Base-by-base conservation (phyloP, 2,329 filamentous ascomycete genomes). In the Calonectria multiphialidica region DNA sequence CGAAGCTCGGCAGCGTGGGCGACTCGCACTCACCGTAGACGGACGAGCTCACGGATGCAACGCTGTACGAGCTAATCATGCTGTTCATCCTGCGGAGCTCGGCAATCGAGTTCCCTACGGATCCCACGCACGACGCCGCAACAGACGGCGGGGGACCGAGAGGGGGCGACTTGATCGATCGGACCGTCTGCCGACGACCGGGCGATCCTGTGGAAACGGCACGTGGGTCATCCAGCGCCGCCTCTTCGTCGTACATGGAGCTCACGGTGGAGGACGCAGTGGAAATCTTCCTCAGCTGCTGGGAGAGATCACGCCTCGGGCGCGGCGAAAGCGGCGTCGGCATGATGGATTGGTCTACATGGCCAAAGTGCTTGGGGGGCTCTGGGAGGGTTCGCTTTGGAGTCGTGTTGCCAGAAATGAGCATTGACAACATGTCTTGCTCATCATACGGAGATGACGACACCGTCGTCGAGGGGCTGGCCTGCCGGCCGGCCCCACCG, bases 31-130 rank as follows among this genome's bases (percentile, higher is more conserved):
- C 82, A 57, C 66, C 74, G 37, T 72, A 44, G 70, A 68, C n/a
- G 16, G 78, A 77, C 9, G 81, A 84, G 1, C 77, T 77, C 50
- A 83, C 76, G 0, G 86, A 86, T 1, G 83, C 82, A 21, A 80
- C 79, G 81, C 87, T 88, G 68, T 84, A 82, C 2, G 84, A 82
- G 76, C 86, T 88, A 53, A 89, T 77, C 66, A 87, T 81, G 80
- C 87, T 90, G 82, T 91, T 90, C 88, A 90, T 91, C 63, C 89
- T 84, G 12, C 89, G 86, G 68, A 91, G 86, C 79, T 90, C 86
- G 21, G 85, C 85, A 35, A 90, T 86, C 2, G 88, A 84, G 72
- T 80, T 82, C n/a, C 85, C 81, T 15, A 88, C 78, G 9, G 78
- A 78, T 12, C 72, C 67, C 68, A 72, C 53, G 35, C 64, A 70